Evolutionary conservation across 2,329 filamentous ascomycete species (phyloP), one percentile per base, ranked within the genome.

Genomic region (Amesomyces nigricolor): DNA sequence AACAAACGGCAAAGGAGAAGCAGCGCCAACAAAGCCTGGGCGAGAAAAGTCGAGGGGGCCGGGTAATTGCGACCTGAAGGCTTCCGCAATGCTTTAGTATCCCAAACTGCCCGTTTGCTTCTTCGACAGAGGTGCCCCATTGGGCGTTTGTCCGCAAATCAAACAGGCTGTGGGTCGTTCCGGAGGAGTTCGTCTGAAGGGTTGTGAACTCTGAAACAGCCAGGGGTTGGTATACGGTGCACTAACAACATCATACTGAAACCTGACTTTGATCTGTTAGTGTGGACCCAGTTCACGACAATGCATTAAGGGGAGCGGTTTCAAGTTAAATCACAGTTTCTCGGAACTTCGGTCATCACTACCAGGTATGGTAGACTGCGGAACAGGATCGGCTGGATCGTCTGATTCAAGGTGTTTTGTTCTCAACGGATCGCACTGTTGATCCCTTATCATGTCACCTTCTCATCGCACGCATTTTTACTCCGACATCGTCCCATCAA

Each of bases 321-420:
- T 57, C 54, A 57, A 19, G 17, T 53, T 50, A 38, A 49, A 57
- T 57, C 7, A 39, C 39, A 8, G 5, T 17, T 19, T 30, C n/a
- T 39, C 51, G 44, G n/a, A 49, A 30, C 30, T 19, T n/a, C 32
- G 19, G 19, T 17, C 19, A 13, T 19, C 17, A n/a, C 30, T 38
- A n/a, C 52, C 52, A 22, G 52, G 52, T 49, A 19, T 22, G 40
- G n/a, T 19, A 22, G 26, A 30, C 22, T 2, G 37, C 22, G 17
- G 9, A 19, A 4, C 17, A 19, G 38, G 51, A 54, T 53, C 51
- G 35, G n/a, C 45, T 43, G 17, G 51, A 48, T 54, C 45, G 30
- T 48, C 45, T 13, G 38, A 54, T 48, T 19, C 37, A 10, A 1
- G 14, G 16, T 8, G 29, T 37, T 40, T 19, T 4, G 1, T 39